Percentiles rank a stretch among this genome's conserved stretches.
Evolutionary conservation across 2,329 filamentous ascomycete genomes (phyloP).

Genomic region (Neonectria hederae): DNA sequence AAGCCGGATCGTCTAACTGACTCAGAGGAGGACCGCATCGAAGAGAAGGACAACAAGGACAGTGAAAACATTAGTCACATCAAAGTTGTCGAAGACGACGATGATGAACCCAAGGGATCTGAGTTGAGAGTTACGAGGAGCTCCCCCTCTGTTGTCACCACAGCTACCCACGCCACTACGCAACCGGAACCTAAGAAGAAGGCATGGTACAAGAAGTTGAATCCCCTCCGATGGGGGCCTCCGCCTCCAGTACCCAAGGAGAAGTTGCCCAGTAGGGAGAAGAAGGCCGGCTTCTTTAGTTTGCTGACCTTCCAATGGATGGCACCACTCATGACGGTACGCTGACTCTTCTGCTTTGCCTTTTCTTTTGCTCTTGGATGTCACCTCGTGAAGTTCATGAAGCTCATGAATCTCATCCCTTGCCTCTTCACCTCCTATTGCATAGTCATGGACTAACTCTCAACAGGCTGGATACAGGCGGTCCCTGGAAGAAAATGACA

Average conservation of each 20-base stretch:
- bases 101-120: slow-evolving; percentile 23
- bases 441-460: slow-evolving; percentile 19
- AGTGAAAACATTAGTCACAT: slow-evolving; percentile 2
- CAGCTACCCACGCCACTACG: slow-evolving; percentile 54
- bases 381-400: neutral
- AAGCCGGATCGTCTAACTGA: slow-evolving; percentile 30
- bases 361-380: neutral
- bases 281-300: slow-evolving; percentile 79
- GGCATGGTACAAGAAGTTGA: slow-evolving; percentile 71
- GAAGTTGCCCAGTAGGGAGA: slow-evolving; percentile 70
- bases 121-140: slow-evolving; percentile 54
- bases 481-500: slow-evolving; percentile 81
- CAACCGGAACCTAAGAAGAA: slow-evolving; percentile 52
- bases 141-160: slow-evolving; percentile 63
- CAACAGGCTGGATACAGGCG: slow-evolving; percentile 82
- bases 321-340: slow-evolving; percentile 81
- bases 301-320: slow-evolving; percentile 89
- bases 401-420: neutral
- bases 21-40: slow-evolving; percentile 31
- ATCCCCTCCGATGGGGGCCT: slow-evolving; percentile 69
- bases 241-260: slow-evolving; percentile 65
- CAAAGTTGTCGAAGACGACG: slow-evolving; percentile 27
- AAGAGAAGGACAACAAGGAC: slow-evolving; percentile 27
- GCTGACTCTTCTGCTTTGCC: slow-evolving; percentile 42
- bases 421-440: neutral